Conservation (phyloP, 148 eudicot species). For the Camellia japonica region DNA sequence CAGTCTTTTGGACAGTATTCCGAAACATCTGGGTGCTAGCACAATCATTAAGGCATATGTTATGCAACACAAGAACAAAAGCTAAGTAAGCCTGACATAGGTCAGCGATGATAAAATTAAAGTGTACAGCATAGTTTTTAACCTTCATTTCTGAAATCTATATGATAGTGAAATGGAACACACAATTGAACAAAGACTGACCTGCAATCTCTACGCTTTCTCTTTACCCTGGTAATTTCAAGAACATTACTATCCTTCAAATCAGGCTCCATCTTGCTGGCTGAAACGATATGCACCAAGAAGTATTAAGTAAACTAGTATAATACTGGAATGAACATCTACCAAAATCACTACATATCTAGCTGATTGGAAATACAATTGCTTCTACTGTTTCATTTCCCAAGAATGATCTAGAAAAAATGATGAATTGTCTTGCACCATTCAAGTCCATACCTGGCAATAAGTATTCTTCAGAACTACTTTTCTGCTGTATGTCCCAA, state of each 20-base stretch:
- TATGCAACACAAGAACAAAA: not conserved
- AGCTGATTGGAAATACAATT: not conserved
- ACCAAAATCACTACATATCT: constrained; percentile 2
- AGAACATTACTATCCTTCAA: constrained; percentile 22
- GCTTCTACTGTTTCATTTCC: not conserved
- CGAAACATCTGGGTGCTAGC: not conserved
- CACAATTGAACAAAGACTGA: constrained; percentile 17
- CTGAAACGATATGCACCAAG: constrained; percentile 26
- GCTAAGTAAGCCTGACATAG: not conserved
- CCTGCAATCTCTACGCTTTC: constrained; percentile 62
- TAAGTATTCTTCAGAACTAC: constrained; percentile 24
- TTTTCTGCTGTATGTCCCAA: constrained; percentile 29
- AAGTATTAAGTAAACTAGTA: constrained; percentile 5
- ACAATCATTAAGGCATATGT: constrained; percentile 1
- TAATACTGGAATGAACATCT: not conserved
- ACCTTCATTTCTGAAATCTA: not conserved
- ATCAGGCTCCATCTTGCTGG: constrained; percentile 29
- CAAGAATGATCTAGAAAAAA: not conserved
- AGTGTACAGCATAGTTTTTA: not conserved
- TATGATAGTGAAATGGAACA: not conserved
- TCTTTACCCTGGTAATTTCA: constrained; percentile 43
- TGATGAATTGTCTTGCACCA: not conserved
- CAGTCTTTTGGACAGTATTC: not conserved
- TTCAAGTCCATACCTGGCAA: constrained; percentile 30
- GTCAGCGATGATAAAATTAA: not conserved